Base-by-base conservation (phyloP, 2,329 filamentous ascomycete species). In the Verticillium alfalfae region DNA sequence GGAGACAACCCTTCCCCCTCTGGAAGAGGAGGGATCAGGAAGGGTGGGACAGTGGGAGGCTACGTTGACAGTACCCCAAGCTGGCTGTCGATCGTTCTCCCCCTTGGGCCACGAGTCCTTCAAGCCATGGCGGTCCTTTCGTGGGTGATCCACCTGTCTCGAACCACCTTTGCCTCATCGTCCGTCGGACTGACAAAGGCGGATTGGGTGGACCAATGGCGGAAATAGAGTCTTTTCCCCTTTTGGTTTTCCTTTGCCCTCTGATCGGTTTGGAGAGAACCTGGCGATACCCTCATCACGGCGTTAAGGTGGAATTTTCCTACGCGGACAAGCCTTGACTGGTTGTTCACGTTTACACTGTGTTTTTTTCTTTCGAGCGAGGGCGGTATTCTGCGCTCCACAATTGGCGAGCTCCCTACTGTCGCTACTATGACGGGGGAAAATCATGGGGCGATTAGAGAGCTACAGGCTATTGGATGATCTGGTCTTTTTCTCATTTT, bases 271-370 rank as follows among this genome's bases (percentile, higher is more conserved):
- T 41, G 6, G 59, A 16, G 57, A 63, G 61, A 59, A 60, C 63
- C 64, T 62, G 64, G 63, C 61, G 64, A 65, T 66, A 66, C 61
- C 64, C 64, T 63, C 59, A 63, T 60, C 61, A 56, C 62, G 56
- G 64, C 63, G 63, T 63, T 66, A 62, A 15, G 31, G 54, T 16
- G 45, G 39, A 18, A 10, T 22, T 18, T 22, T 52, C 22, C 10
- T 8, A 16, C 57, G 57, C 12, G 63, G 62, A 63, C 56, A 41
- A 4, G 63, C 39, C 31, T 60, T n/a, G 4, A 55, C n/a, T 37
- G 37, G 56, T 49, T 34, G 57, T 60, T 36, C 16, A 10, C n/a
- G 31, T 34, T 52, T 58, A 31, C 38, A 7, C 36, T 34, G 31
- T 34, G 38, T 58, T 9, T 15, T 60, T 54, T 52, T 26, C 31